These are phyloP conservation scores for Leishmania martiniquensis DNA, from an alignment of 208 protist genomes.

Conservation along the genomic window DNA sequence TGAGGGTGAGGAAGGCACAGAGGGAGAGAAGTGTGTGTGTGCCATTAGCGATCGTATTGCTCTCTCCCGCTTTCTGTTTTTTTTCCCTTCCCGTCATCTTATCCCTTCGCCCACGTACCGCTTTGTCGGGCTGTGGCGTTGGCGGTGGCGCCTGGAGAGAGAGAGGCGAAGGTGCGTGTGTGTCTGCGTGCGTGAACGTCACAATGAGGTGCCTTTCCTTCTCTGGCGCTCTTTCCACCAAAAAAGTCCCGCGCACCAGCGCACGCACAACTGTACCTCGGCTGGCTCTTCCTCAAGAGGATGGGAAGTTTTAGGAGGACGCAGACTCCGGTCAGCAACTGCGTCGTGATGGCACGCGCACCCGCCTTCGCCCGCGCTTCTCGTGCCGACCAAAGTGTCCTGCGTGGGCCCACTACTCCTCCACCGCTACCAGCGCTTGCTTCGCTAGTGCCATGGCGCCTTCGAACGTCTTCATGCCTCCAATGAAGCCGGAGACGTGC, in stretches of 20 bases:
- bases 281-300: not conserved
- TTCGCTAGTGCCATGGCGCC: conserved; percentile 92
- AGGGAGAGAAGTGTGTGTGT: not conserved
- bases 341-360: not conserved
- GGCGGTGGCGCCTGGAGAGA: no score
- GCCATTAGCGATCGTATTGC: no score
- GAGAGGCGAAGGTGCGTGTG: not conserved
- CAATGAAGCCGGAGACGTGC: conserved; percentile 97
- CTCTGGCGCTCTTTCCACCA: no score
- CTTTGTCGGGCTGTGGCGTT: no score
- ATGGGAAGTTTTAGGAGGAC: not conserved
- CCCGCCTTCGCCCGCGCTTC: not conserved
- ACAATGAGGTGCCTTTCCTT: not conserved
- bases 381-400: not conserved
- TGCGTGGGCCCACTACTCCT: not conserved
- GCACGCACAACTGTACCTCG: no score
- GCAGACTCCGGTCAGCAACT: not conserved
- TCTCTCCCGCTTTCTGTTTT: no score
- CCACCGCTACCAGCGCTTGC: conserved; percentile 66
- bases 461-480: conserved; percentile 94
- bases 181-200: not conserved
- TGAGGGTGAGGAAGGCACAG: not conserved
- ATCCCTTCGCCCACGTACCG: no score
- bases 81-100: no score
- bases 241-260: not conserved